A percentile compares a stretch with the other conserved stretches of the same genome.
Evolutionary conservation across 352 stramenopile species (phyloP).

Genomic region (Phytophthora idaei): DNA sequence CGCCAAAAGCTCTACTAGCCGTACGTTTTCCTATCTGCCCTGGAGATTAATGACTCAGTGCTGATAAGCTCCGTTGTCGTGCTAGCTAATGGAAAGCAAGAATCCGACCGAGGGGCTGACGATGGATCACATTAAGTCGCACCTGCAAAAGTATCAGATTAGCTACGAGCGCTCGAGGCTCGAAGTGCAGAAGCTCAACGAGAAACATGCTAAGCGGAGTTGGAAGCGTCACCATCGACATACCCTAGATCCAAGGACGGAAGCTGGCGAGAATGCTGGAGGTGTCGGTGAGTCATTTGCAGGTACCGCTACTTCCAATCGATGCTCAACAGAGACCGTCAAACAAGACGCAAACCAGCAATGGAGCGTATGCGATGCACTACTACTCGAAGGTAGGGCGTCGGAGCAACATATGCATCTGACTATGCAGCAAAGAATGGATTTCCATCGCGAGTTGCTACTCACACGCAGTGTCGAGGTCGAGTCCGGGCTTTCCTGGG

Average conservation of each 20-base stretch:
- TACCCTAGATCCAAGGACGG: neutral
- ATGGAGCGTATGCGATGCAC: conserved; percentile 7
- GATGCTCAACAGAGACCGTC: too few species aligned
- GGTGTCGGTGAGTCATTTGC: neutral
- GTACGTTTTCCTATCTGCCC: conserved; percentile 13
- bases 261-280: neutral
- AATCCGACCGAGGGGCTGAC: conserved; percentile 16
- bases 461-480: conserved; percentile 30
- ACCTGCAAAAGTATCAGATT: conserved; percentile 36
- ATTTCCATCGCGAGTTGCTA: conserved; percentile 35
- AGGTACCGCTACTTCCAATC: too few species aligned
- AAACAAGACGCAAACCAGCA: too few species aligned
- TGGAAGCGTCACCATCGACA: conserved; percentile 14
- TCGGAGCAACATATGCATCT: conserved; percentile 22
- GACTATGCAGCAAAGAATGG: conserved; percentile 34
- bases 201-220: conserved; percentile 23
- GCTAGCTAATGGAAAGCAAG: conserved; percentile 29
- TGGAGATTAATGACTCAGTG: neutral
- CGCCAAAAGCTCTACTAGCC: conserved; percentile 24
- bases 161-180: conserved; percentile 26
- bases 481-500: conserved; percentile 17
- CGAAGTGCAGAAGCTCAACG: conserved; percentile 16
- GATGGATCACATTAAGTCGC: conserved; percentile 32
- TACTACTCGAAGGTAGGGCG: conserved; percentile 6
- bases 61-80: neutral